Evolutionary conservation across 78 protist genomes (phyloP).

Genomic region (Guillardia theta): DNA sequence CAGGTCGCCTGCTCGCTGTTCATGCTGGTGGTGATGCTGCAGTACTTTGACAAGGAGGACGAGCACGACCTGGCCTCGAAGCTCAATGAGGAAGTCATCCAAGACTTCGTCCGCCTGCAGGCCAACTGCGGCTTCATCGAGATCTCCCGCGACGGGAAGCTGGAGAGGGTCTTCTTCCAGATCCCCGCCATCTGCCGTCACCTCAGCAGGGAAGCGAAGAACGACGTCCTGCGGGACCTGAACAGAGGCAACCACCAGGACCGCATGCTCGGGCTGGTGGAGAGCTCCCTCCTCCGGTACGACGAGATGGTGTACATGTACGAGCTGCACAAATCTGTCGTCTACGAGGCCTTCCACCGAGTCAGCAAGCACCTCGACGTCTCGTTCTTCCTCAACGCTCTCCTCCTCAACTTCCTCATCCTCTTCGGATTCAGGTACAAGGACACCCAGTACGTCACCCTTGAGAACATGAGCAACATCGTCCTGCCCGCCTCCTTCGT

Average conservation of each 20-base stretch:
- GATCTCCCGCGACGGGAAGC: not conserved
- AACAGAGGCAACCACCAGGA: conserved; percentile 7
- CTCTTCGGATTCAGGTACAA: not conserved
- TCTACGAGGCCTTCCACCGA: not conserved
- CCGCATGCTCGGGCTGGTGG: not conserved
- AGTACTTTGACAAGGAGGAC: not conserved
- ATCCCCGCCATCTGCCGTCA: not conserved
- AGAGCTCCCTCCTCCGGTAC: not conserved
- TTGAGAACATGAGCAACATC: not conserved
- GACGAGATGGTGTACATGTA: not conserved
- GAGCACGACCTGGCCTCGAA: not conserved
- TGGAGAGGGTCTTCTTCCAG: conserved; percentile 17
- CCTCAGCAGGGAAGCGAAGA: not conserved
- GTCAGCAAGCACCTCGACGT: not conserved
- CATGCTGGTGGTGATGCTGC: not conserved
- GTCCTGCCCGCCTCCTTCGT: not conserved
- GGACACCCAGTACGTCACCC: not conserved
- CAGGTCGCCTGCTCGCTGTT: not conserved
- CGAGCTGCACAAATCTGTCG: not conserved
- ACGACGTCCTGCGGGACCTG: not conserved
- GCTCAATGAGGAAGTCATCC: not conserved
- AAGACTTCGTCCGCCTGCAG: not conserved
- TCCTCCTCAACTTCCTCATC: not conserved
- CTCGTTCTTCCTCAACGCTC: not conserved
- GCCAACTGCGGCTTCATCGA: conserved; percentile 27